Percentiles rank a stretch among this genome's conserved stretches.
Conservation (phyloP, 176 grass and related monocot genomes). For the Oryza longistaminata region DNA sequence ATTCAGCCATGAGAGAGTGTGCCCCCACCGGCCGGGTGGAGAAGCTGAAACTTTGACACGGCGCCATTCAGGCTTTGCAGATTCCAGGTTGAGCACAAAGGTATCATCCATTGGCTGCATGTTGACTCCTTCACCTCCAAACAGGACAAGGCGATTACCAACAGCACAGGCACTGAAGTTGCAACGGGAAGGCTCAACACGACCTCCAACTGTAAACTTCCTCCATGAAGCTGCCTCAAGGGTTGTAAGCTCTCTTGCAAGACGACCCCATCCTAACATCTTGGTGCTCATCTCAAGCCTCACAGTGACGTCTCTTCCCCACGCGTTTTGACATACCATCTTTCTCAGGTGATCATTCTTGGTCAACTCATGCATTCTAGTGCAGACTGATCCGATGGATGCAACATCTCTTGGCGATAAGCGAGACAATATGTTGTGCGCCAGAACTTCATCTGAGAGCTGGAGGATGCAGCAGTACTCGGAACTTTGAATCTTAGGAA, state of each 20-base stretch:
- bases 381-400: conserved; percentile 89
- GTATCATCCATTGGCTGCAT: conserved; percentile 99
- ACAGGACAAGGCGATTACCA: conserved; percentile 87
- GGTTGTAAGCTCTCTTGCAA: conserved; percentile 95
- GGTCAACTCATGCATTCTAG: conserved; percentile 76
- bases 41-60: conserved; percentile 83
- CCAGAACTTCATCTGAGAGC: conserved; percentile 96
- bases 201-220: conserved; percentile 87
- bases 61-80: conserved; percentile 75
- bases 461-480: conserved; percentile 75
- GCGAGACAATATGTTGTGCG: conserved; percentile 83
- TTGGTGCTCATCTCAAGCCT: conserved; percentile 84
- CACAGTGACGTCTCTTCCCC: conserved; percentile 86
- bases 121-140: conserved; percentile 89
- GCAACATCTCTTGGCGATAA: conserved; percentile 82
- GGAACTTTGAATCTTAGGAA: conserved; percentile 29
- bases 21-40: conserved; percentile 89
- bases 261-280: conserved; percentile 81
- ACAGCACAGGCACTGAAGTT: conserved; percentile 95
- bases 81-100: conserved; percentile 90
- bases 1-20: conserved; percentile 87
- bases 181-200: conserved; percentile 92
- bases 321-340: conserved; percentile 92
- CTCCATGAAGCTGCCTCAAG: conserved; percentile 93
- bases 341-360: conserved; percentile 88